Evolutionary conservation across 1,284 basidiomycete species (phyloP), one percentile per base, ranked within the genome.

Genomic region (Leccinum pachyderme): DNA sequence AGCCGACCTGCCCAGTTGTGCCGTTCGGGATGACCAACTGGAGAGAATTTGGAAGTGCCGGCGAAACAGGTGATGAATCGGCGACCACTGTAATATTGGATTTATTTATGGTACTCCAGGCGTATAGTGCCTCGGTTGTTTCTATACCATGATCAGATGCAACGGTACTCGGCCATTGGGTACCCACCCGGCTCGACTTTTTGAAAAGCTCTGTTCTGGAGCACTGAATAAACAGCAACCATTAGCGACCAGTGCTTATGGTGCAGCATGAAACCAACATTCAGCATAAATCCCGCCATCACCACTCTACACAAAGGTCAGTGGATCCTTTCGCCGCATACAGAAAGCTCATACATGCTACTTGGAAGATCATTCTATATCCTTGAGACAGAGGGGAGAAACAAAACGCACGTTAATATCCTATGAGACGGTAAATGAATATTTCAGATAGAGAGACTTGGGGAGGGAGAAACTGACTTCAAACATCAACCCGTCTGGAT

Each of bases 41-140:
- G 13, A 89, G 76, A 2, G 84, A 81, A 63, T 88, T 88, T 1
- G 85, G 86, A 4, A 88, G 73, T 5, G 83, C 80, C 11, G 74
- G 65, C 0, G 86, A 88, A 2, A 88, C 75, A 0, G 83, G 81
- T 3, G 62, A 62, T 3, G 73, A 63, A 51, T 83, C 81, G 24
- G 74, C 71, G 15, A 86, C 71, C 11, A 88, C 84, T 5, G 68
- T 70, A 49, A 88, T 76, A 11, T 60, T 61, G 0, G 77, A 76
- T 3, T 73, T 75, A 50, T 79, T 79, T 11, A 86, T 62, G 4
- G 83, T 67, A 49, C 68, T 69, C 86, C 86, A 89, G 0, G 79
- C 77, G 43, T 71, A 75, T 11, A 87, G 71, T 15, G 84, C 76
- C 2, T 66, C 73, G 0, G 73, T 53, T 2, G 80, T 80, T 49